Evolutionary conservation across 768 basidiomycete species (phyloP), one percentile per base, ranked within the genome.

Genomic region (Stropharia rugosoannulata): DNA sequence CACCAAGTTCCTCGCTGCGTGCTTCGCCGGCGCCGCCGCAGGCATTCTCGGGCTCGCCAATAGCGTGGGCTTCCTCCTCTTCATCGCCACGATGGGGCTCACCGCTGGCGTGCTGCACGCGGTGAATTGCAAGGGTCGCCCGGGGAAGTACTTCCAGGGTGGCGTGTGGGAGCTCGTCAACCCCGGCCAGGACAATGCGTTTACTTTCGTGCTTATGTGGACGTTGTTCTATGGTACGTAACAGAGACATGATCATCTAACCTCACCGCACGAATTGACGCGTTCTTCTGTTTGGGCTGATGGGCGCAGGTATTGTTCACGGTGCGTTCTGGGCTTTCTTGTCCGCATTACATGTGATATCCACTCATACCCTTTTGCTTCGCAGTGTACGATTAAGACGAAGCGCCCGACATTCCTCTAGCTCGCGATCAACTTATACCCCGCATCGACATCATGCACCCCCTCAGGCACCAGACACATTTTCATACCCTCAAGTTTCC

Each of bases 161-260:
- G 89, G 89, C 2, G 65, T 83, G 57, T 72, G 78, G 70, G 89
- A 89, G 52, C 72, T 96, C 37, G 73, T 87, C 45, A 93, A 88
- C 58, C 88, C 95, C 0, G 93, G 93, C 9, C 90, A 94, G 71
- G 95, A 97, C 70, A 95, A 93, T 60, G 75, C 87, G 15, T 92
- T 93, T 64, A 92, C 93, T 3, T 98, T 95, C 64, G 81, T 98
- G 55, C 81, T 97, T 27, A 87, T 90, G 18, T 98, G 95, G 95
- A 98, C 95, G 36, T 75, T 96, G 53, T 90, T 95, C 69, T 96
- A 91, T 68, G 95, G 91, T 93, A 63, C 56, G 89, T 73, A 32
- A 32, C 29, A 4, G 29, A 32, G 29, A 32, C 29, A 32, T 4
- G 29, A 6, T 32, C 29, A 32, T 32, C 29, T 32, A 32, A 32